These are phyloP conservation scores for Massarina eburnea DNA, from an alignment of 2,329 filamentous ascomycete genomes.

Conservation along the genomic window DNA sequence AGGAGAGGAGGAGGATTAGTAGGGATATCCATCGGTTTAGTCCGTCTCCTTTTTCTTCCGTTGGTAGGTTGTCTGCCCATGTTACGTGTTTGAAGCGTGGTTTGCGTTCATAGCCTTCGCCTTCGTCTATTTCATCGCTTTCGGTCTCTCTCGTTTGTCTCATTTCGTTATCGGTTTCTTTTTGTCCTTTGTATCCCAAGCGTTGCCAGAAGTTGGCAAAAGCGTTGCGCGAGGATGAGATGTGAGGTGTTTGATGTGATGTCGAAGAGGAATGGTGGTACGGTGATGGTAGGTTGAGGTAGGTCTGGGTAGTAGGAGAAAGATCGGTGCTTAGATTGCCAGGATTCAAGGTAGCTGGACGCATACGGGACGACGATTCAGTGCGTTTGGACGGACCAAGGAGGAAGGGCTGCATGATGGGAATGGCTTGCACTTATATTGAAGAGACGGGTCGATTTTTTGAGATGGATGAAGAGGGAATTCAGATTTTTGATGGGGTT, in stretches of 20 bases:
- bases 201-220: too few relatives aligned
- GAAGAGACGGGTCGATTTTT: too few relatives aligned
- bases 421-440: too few relatives aligned
- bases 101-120: background rate
- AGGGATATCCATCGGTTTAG: too few relatives aligned
- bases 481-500: too few relatives aligned
- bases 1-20: background rate
- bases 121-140: background rate
- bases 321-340: background rate
- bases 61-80: background rate
- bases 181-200: too few relatives aligned
- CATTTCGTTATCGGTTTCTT: too few relatives aligned
- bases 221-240: background rate
- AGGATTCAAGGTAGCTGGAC: background rate
- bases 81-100: background rate
- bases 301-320: conserved; percentile 1
- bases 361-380: background rate
- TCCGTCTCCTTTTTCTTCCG: too few relatives aligned
- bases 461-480: too few relatives aligned
- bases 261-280: conserved; percentile 12
- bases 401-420: background rate
- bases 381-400: background rate
- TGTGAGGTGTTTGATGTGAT: background rate
- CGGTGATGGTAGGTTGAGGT: conserved; percentile 10
- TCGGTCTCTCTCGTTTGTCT: background rate